These are phyloP conservation scores for Rubroshorea leprosula DNA, from an alignment of 345 rosid species.

Conservation along the genomic window DNA sequence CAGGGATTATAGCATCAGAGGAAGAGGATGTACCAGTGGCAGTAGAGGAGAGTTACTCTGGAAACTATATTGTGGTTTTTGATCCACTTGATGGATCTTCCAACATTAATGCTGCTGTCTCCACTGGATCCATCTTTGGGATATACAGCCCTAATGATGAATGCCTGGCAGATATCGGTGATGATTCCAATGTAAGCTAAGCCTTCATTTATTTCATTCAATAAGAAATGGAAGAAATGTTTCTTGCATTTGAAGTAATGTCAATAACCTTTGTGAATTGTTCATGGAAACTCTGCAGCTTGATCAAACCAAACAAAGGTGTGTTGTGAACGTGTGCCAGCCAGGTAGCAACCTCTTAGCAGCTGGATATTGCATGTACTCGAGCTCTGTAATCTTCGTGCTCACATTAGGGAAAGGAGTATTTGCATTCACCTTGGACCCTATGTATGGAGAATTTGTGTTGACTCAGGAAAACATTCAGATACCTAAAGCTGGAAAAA, in stretches of 20 bases:
- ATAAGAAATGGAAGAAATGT: no score
- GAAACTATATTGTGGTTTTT: slow-evolving; percentile 85
- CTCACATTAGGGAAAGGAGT: slow-evolving; percentile 79
- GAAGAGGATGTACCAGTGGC: slow-evolving; percentile 99
- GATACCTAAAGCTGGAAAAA: slow-evolving; percentile 79
- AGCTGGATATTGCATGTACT: slow-evolving; percentile 96
- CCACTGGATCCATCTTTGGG: slow-evolving; percentile 95
- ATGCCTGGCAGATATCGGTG: slow-evolving; percentile 66
- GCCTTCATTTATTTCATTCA: no score
- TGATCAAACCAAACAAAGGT: slow-evolving; percentile 45
- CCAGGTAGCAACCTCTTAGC: slow-evolving; percentile 90
- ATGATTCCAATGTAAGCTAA: slow-evolving; percentile 43
- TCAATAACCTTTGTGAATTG: background rate
- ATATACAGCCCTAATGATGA: slow-evolving; percentile 93
- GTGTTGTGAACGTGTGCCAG: slow-evolving; percentile 82
- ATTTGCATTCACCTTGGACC: slow-evolving; percentile 76
- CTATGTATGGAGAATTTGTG: slow-evolving; percentile 93
- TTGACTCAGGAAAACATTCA: slow-evolving; percentile 79
- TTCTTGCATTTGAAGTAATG: background rate
- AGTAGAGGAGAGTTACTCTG: slow-evolving; percentile 89
- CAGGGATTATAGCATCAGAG: slow-evolving; percentile 93
- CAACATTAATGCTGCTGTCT: slow-evolving; percentile 90
- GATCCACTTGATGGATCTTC: slow-evolving; percentile 98
- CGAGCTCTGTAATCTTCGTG: slow-evolving; percentile 88
- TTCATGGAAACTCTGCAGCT: slow-evolving; percentile 39